Conservation (phyloP, 768 basidiomycete genomes). For the Macrolepiota fuliginosa region DNA sequence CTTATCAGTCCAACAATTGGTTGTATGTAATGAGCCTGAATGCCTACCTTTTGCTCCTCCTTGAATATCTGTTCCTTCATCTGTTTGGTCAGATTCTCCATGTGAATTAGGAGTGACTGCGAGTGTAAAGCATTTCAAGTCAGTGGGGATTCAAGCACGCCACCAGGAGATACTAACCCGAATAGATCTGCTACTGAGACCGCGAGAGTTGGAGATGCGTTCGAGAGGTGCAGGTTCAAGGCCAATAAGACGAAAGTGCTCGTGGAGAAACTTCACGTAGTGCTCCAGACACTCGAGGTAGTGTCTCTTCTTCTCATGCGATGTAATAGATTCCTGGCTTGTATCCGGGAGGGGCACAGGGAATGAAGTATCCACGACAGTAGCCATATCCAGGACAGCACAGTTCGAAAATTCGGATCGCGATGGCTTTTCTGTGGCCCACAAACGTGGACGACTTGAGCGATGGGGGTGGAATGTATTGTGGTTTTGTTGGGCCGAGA, state of each 20-base stretch:
- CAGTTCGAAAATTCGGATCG: conserved; percentile 49
- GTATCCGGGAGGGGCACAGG: not conserved
- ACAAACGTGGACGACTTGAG: conserved; percentile 2
- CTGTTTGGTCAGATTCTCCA: conserved; percentile 54
- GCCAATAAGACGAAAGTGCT: conserved; percentile 53
- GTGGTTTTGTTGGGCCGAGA: conserved; percentile 21
- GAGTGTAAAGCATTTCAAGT: not conserved
- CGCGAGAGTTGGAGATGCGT: conserved; percentile 49
- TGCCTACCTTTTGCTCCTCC: conserved; percentile 54
- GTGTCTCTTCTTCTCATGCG: conserved; percentile 74
- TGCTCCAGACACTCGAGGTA: conserved; percentile 74
- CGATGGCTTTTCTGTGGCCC: conserved; percentile 51
- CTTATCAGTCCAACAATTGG: not conserved
- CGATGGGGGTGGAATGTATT: not conserved
- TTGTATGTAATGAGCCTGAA: conserved; percentile 6
- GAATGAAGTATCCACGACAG: not conserved
- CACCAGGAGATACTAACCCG: conserved; percentile 36
- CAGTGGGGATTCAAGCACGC: not conserved
- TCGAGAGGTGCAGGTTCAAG: conserved; percentile 44
- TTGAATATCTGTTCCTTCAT: conserved; percentile 46
- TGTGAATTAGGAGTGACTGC: conserved; percentile 69
- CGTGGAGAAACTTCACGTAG: conserved; percentile 64
- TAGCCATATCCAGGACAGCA: not conserved
- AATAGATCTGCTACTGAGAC: conserved; percentile 62
- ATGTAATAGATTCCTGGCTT: conserved; percentile 66